phyloP scores from a whole-genome alignment of 2,329 filamentous ascomycete species.

The Pseudomassariella vexata region DNA sequence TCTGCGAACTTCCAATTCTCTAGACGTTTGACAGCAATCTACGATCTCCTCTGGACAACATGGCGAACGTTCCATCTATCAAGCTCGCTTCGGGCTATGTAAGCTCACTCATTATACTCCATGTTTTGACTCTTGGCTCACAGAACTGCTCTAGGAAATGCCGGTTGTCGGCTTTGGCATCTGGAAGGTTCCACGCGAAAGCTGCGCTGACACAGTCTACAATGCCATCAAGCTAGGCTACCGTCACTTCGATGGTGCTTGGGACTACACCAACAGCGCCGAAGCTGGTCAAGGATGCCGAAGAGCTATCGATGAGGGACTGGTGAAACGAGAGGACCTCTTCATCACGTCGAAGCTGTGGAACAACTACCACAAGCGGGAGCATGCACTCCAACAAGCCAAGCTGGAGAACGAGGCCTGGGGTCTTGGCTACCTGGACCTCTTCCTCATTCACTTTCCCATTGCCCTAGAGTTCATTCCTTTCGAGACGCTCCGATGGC shows the following conservation, averaged over 20 bases:
- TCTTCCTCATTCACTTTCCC: constrained; percentile 64
- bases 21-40: too few species aligned
- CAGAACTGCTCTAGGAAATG: constrained; percentile 23
- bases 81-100: constrained; percentile 32
- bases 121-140: constrained; percentile 6
- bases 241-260: constrained; percentile 46
- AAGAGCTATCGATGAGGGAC: constrained; percentile 47
- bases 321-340: constrained; percentile 57
- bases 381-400: constrained; percentile 57
- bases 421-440: constrained; percentile 60
- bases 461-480: constrained; percentile 37
- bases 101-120: constrained; percentile 6
- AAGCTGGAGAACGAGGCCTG: constrained; percentile 57
- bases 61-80: constrained; percentile 17
- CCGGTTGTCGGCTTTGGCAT: constrained; percentile 34
- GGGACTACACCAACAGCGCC: constrained; percentile 58
- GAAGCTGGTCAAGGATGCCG: constrained; percentile 61
- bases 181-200: constrained; percentile 32
- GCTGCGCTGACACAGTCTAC: constrained; percentile 51
- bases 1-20: too few species aligned
- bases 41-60: constrained; percentile 2
- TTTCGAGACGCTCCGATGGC: constrained; percentile 31
- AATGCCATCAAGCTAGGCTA: constrained; percentile 50
- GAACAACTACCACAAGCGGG: constrained; percentile 57
- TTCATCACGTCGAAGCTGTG: constrained; percentile 65